Base-by-base conservation (phyloP, 768 basidiomycete genomes). In the Lactarius pseudohatsudake region DNA sequence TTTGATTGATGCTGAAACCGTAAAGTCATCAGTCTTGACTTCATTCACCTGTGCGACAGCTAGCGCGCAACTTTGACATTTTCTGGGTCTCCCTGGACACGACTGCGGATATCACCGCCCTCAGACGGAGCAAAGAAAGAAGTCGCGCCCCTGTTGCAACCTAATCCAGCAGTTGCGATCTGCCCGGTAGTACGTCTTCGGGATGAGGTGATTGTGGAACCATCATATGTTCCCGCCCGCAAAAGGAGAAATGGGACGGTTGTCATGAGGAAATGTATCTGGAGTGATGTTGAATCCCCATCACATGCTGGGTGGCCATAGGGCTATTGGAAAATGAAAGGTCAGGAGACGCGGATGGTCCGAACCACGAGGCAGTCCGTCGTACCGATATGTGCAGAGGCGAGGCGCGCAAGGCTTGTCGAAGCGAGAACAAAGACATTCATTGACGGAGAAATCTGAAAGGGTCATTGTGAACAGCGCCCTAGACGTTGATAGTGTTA, bases 201-300 rank as follows among this genome's bases (percentile, higher is more conserved):
- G 76, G 70, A 72, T 86, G 80, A 2, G 89, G 88, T 0, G 88
- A 88, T 77, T 77, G 71, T 89, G 86, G 75, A 88, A 87, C 88
- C 87, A 85, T 80, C 81, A 81, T 7, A 76, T 84, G 61, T 71
- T 77, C 74, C 62, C 76, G 78, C 65, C 72, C 59, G 64, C 50
- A 32, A 81, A 77, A 2, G 82, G 81, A 0, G 72, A 67, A 7
- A 80, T 85, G 30, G 89, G 87, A 2, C 88, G 83, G 73, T 89
- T 89, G 71, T 89, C 88, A 74, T 87, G 86, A 5, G 76, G 54
- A 59, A 81, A 87, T 1, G 83, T 83, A 43, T 80, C 57, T 8
- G 70, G 65, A 1, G 86, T 87, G n/a, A 87, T 86, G 62, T 89
- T 88, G 79, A 86, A 89, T 1, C 88, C 88, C 36, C 36, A 38